phyloP scores from a whole-genome alignment of 306 rosid genomes.

The Luffa acutangula region DNA sequence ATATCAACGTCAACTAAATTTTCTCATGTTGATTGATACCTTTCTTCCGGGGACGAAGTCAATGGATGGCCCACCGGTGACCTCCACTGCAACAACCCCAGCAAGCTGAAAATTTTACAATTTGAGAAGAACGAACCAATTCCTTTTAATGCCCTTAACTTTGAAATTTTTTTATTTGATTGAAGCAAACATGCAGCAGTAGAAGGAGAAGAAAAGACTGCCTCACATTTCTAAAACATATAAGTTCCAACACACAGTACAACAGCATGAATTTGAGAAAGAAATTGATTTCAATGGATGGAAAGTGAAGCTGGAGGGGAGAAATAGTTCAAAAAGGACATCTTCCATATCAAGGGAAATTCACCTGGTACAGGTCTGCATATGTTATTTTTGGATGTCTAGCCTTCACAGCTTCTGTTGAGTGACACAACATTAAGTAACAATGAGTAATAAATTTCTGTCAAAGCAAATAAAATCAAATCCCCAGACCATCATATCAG shows the following conservation, averaged over 20 bases:
- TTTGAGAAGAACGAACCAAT: background rate
- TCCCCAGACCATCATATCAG: background rate
- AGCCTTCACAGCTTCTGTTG: conserved; percentile 58
- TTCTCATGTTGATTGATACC: conserved; percentile 21
- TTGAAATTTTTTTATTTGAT: background rate
- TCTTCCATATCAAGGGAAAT: background rate
- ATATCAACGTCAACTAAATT: background rate
- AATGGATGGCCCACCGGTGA: conserved; percentile 84
- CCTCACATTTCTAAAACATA: background rate
- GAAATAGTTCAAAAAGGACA: background rate
- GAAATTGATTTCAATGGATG: background rate
- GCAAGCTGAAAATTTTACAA: conserved; percentile 50
- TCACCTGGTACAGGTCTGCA: conserved; percentile 82
- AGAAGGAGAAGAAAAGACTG: background rate
- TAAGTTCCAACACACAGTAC: background rate
- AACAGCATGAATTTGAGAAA: background rate
- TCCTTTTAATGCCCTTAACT: background rate
- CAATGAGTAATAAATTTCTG: background rate
- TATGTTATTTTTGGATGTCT: conserved; percentile 53
- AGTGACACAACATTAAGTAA: conserved; percentile 8
- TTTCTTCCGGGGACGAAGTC: conserved; percentile 71
- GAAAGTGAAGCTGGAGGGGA: background rate
- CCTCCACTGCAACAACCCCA: conserved; percentile 84
- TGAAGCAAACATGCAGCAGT: background rate
- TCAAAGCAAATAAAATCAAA: background rate